Evolutionary conservation across 352 stramenopile species (phyloP).

Genomic region (Phytophthora pseudosyringae): DNA sequence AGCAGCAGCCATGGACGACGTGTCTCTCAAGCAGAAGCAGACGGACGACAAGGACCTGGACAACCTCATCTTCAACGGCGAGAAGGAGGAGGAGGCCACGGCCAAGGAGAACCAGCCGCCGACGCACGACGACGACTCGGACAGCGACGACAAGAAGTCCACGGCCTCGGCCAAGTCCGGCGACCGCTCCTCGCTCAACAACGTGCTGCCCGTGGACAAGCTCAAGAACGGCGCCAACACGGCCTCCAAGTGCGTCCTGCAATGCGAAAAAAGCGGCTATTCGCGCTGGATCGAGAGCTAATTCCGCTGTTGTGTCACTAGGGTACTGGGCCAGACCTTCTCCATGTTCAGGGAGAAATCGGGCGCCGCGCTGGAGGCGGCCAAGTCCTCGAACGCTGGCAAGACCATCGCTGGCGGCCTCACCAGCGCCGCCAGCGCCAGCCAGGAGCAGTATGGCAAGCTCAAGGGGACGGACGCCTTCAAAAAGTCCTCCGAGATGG

Average conservation of each 20-base stretch:
- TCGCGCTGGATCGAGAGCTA: not conserved
- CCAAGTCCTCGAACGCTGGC: constrained; percentile 81
- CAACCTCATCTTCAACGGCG: constrained; percentile 86
- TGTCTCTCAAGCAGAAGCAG: constrained; percentile 65
- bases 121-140: constrained; percentile 44
- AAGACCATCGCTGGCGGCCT: constrained; percentile 69
- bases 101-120: constrained; percentile 40
- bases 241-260: constrained; percentile 64
- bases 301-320: constrained; percentile 17
- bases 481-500: constrained; percentile 79
- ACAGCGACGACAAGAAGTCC: constrained; percentile 44
- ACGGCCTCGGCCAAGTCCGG: constrained; percentile 54
- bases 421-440: constrained; percentile 62
- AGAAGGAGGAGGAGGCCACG: constrained; percentile 57
- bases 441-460: constrained; percentile 81
- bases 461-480: constrained; percentile 86
- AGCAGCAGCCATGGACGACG: constrained; percentile 48
- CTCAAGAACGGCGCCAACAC: constrained; percentile 89
- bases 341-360: constrained; percentile 81
- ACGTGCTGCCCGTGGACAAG: constrained; percentile 87
- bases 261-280: not conserved
- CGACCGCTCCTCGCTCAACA: constrained; percentile 69
- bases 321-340: constrained; percentile 73
- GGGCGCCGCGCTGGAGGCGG: constrained; percentile 67
- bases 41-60: constrained; percentile 80